phyloP scores from a whole-genome alignment of 2,329 filamentous ascomycete genomes.

The Phyllosticta citribraziliensis region DNA sequence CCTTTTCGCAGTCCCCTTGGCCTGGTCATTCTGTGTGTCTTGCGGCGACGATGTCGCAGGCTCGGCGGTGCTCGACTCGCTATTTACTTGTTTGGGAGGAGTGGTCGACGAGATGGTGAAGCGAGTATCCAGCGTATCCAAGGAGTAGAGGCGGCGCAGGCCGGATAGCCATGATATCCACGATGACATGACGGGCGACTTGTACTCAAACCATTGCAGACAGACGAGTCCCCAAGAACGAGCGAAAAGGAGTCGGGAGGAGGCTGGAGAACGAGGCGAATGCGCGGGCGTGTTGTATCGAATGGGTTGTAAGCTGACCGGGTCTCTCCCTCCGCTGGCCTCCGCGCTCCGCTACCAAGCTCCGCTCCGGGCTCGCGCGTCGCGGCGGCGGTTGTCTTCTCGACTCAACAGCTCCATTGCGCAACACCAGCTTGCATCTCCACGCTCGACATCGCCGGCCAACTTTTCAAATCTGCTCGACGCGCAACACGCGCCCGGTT shows the following conservation, averaged over 20 bases:
- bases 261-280: neutral
- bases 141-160: conserved; percentile 48
- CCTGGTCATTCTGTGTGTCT: conserved; percentile 14
- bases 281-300: neutral
- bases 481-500: neutral
- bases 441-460: neutral
- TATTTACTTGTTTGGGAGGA: conserved; percentile 40
- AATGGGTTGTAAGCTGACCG: neutral
- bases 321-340: neutral
- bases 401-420: neutral
- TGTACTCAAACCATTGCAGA: neutral
- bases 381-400: neutral
- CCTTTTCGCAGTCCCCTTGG: conserved; percentile 26
- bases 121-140: conserved; percentile 60
- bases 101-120: conserved; percentile 62
- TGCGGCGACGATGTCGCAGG: conserved; percentile 22
- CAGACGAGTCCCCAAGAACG: neutral
- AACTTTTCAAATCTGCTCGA: neutral
- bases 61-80: conserved; percentile 23
- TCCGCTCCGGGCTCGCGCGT: neutral
- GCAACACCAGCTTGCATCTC: neutral
- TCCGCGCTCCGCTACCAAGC: neutral
- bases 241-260: neutral
- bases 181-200: neutral
- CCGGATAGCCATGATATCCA: conserved; percentile 11